Conservation (phyloP, 2,329 filamentous ascomycete species). For the Scedosporium aurantiacum region DNA sequence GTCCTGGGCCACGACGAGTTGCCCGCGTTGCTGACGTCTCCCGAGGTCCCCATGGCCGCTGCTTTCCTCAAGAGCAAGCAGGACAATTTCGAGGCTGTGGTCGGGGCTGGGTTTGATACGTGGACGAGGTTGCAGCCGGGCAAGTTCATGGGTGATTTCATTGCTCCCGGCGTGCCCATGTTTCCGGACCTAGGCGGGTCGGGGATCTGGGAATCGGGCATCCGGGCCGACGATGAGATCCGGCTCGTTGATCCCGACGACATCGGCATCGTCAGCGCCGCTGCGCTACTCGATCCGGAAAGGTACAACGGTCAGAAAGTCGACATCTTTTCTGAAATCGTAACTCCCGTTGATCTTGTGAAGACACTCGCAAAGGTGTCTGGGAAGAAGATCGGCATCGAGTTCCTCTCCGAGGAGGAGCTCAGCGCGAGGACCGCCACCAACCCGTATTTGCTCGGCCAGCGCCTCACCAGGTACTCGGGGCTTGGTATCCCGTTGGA, state of each 20-base stretch:
- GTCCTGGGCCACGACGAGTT: constrained; percentile 18
- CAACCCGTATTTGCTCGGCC: constrained; percentile 26
- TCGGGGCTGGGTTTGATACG: constrained; percentile 22
- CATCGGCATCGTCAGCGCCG: constrained; percentile 32
- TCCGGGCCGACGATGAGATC: constrained; percentile 22
- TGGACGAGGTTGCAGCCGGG: constrained; percentile 40
- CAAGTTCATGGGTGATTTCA: constrained; percentile 40
- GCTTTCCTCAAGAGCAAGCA: constrained; percentile 26
- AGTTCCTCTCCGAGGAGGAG: constrained; percentile 30
- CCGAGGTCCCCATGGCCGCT: constrained; percentile 17
- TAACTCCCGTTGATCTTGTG: constrained; percentile 24
- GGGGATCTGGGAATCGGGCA: constrained; percentile 25
- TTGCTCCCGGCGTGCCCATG: constrained; percentile 27
- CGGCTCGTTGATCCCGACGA: constrained; percentile 34
- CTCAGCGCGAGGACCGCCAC: constrained; percentile 19
- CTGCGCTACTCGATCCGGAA: constrained; percentile 28
- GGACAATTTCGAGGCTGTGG: constrained; percentile 27
- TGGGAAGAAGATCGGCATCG: constrained; percentile 23
- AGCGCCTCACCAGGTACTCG: constrained; percentile 16
- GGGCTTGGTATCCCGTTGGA: neutral
- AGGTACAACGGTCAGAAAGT: constrained; percentile 30
- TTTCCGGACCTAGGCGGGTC: constrained; percentile 26
- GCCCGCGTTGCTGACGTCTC: constrained; percentile 16
- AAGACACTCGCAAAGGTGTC: constrained; percentile 21
- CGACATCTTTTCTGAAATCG: constrained; percentile 27